These are phyloP conservation scores for Pseudohalonectria lignicola DNA, from an alignment of 2,329 filamentous ascomycete species.

Conservation along the genomic window DNA sequence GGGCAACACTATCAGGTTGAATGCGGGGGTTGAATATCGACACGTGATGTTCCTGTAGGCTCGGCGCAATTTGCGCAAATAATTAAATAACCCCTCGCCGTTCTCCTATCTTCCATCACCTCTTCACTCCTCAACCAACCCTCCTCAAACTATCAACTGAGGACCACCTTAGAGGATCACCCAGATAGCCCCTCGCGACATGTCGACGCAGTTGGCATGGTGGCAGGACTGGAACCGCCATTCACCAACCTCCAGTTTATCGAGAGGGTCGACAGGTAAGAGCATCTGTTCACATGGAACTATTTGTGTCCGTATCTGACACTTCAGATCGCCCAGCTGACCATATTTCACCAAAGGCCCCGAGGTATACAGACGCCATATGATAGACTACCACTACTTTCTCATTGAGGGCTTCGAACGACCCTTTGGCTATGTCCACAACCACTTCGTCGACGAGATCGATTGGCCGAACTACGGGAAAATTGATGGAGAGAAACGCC, in stretches of 20 bases:
- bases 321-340: not conserved
- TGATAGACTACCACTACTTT: not conserved
- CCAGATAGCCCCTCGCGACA: too few relatives aligned
- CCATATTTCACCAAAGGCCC: not conserved
- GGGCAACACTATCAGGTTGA: too few relatives aligned
- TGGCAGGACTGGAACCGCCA: too few relatives aligned
- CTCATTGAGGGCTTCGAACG: not conserved
- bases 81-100: too few relatives aligned
- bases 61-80: too few relatives aligned
- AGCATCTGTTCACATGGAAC: not conserved
- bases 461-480: not conserved
- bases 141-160: too few relatives aligned
- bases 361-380: not conserved
- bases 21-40: too few relatives aligned
- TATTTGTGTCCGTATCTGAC: not conserved
- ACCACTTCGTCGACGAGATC: not conserved
- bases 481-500: not conserved
- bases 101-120: too few relatives aligned
- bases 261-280: not conserved
- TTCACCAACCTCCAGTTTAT: not conserved
- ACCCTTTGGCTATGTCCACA: not conserved
- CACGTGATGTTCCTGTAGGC: too few relatives aligned
- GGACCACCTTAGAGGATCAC: too few relatives aligned
- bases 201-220: too few relatives aligned
- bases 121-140: too few relatives aligned